These are phyloP conservation scores for Ilyonectria destructans DNA, from an alignment of 2,329 filamentous ascomycete species.

Conservation along the genomic window DNA sequence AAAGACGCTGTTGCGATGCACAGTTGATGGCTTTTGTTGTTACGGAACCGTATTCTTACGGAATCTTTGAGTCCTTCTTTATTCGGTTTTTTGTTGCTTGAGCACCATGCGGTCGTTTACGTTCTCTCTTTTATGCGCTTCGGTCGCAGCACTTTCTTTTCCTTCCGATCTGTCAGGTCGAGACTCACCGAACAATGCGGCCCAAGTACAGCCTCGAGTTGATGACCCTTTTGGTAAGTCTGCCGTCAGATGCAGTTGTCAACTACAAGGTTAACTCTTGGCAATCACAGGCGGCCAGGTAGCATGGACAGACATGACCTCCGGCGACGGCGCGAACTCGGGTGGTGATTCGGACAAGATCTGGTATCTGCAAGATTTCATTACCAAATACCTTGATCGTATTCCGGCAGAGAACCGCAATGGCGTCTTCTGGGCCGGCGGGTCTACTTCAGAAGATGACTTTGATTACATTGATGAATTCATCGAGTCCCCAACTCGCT, in stretches of 20 bases:
- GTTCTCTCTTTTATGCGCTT: neutral
- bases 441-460: neutral
- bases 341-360: neutral
- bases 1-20: neutral
- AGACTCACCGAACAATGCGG: neutral
- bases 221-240: neutral
- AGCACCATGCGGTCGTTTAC: neutral
- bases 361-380: neutral
- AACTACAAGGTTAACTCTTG: neutral
- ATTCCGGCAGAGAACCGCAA: neutral
- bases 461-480: neutral
- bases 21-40: neutral
- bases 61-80: neutral
- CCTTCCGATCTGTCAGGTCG: neutral
- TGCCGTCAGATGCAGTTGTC: neutral
- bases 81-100: neutral
- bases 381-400: neutral
- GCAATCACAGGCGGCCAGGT: conserved; percentile 1
- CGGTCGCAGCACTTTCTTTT: neutral
- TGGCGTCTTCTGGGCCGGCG: neutral
- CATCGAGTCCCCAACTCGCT: neutral
- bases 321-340: neutral
- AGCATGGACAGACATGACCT: neutral
- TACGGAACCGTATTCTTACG: neutral
- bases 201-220: neutral